A percentile compares a stretch with the other conserved stretches of the same genome.
Conservation (phyloP, 2,329 filamentous ascomycete species). For the Colletotrichum tofieldiae region DNA sequence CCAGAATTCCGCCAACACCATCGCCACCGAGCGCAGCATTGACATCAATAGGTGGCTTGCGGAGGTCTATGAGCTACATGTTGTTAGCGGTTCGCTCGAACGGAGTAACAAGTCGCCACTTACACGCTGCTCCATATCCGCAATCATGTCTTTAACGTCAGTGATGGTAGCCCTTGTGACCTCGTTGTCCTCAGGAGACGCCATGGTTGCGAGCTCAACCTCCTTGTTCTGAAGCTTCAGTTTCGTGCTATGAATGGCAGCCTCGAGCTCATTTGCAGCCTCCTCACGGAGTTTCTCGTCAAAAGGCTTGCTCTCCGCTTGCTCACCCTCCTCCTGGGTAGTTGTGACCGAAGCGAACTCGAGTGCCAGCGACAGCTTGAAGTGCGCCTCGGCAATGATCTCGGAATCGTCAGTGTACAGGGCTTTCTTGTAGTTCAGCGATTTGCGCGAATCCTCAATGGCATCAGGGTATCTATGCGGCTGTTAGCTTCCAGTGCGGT, state of each 20-base stretch:
- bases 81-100: not conserved
- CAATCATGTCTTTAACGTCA: slow-evolving; percentile 84
- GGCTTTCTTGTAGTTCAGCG: slow-evolving; percentile 83
- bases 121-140: slow-evolving; percentile 84
- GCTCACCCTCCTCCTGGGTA: slow-evolving; percentile 65
- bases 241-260: slow-evolving; percentile 81
- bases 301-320: slow-evolving; percentile 66
- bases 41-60: slow-evolving; percentile 73
- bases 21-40: slow-evolving; percentile 69
- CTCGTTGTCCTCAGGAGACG: slow-evolving; percentile 78
- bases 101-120: slow-evolving; percentile 47
- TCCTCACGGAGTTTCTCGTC: slow-evolving; percentile 81
- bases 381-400: slow-evolving; percentile 93
- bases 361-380: slow-evolving; percentile 93
- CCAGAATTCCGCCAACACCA: slow-evolving; percentile 73
- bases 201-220: slow-evolving; percentile 73
- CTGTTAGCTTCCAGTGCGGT: slow-evolving; percentile 15
- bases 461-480: slow-evolving; percentile 80
- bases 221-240: slow-evolving; percentile 81
- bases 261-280: slow-evolving; percentile 79
- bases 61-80: slow-evolving; percentile 76
- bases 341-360: slow-evolving; percentile 90
- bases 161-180: slow-evolving; percentile 73
- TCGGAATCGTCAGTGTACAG: slow-evolving; percentile 87
- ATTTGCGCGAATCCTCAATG: slow-evolving; percentile 85